These are phyloP conservation scores for Avicennia marina DNA, from an alignment of 257 asterid species.

Conservation along the genomic window DNA sequence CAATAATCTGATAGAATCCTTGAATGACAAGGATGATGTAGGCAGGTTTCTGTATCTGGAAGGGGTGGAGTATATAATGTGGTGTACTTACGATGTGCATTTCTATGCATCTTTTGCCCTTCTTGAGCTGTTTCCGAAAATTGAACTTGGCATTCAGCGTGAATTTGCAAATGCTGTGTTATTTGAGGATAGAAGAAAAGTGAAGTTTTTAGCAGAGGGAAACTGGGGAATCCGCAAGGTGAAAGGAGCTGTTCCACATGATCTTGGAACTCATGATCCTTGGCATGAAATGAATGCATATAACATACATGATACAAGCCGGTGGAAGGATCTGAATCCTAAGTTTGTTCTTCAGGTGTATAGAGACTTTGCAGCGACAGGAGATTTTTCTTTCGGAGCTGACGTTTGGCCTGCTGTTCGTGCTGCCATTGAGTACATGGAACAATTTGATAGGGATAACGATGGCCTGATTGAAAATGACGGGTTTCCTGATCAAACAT, in stretches of 20 bases:
- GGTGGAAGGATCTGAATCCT: conserved; percentile 93
- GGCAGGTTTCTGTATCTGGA: conserved; percentile 91
- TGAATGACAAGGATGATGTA: conserved; percentile 55
- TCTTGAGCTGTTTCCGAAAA: conserved; percentile 87
- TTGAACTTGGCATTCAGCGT: conserved; percentile 93
- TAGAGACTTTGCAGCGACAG: conserved; percentile 87
- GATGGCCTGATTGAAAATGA: conserved; percentile 91
- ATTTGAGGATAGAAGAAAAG: conserved; percentile 70
- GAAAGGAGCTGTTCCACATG: conserved; percentile 95
- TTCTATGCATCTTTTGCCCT: conserved; percentile 98
- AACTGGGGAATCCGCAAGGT: conserved; percentile 87
- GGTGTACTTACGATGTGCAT: conserved; percentile 99
- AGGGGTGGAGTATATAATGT: conserved; percentile 96
- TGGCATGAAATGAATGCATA: conserved; percentile 99
- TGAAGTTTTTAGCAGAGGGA: conserved; percentile 84
- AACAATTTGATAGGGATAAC: conserved; percentile 79
- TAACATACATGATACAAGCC: conserved; percentile 92
- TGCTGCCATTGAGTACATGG: conserved; percentile 97
- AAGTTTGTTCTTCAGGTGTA: conserved; percentile 95
- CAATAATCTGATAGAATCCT: conserved; percentile 23
- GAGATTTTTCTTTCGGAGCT: conserved; percentile 75
- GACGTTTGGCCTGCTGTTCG: conserved; percentile 96
- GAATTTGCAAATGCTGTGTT: conserved; percentile 92
- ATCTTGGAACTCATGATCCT: conserved; percentile 96
- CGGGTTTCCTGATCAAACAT: conserved; percentile 97